phyloP scores from a whole-genome alignment of 306 rosid species.

The Glycine soja region DNA sequence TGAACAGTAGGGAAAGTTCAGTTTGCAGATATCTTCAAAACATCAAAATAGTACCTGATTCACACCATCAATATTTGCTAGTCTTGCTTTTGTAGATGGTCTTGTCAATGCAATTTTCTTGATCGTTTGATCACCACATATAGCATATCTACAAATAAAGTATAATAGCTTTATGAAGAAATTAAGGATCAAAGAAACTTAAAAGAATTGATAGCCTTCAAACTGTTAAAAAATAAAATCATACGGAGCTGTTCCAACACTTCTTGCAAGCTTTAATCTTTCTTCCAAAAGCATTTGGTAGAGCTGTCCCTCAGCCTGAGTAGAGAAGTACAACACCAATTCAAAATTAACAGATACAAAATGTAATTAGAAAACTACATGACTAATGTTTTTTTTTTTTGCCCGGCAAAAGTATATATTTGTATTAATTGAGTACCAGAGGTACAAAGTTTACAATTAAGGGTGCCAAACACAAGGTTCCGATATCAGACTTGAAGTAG shows the following conservation, averaged over 20 bases:
- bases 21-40: slow-evolving; percentile 30
- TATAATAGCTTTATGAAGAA: slow-evolving; percentile 14
- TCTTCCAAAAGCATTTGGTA: slow-evolving; percentile 82
- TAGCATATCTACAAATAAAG: slow-evolving; percentile 70
- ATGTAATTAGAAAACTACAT: slow-evolving; percentile 29
- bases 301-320: slow-evolving; percentile 72
- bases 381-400: slow-evolving; percentile 26
- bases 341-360: slow-evolving; percentile 35
- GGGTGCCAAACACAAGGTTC: too few relatives aligned
- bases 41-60: slow-evolving; percentile 72
- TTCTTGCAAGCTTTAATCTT: slow-evolving; percentile 82
- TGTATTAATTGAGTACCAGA: too few relatives aligned
- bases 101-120: slow-evolving; percentile 75
- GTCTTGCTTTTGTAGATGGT: slow-evolving; percentile 90
- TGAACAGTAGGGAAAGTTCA: slow-evolving; percentile 19
- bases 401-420: too few relatives aligned
- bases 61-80: slow-evolving; percentile 89
- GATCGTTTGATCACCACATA: slow-evolving; percentile 90
- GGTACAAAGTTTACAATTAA: too few relatives aligned
- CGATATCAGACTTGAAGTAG: too few relatives aligned
- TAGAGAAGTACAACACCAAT: slow-evolving; percentile 35
- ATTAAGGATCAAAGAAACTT: slow-evolving; percentile 30
- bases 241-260: slow-evolving; percentile 87
- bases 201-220: slow-evolving; percentile 20
- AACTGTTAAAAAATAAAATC: slow-evolving; percentile 44